These are phyloP conservation scores for Yamadazyma phyllophila DNA, from an alignment of 805 yeast genomes.

Conservation along the genomic window DNA sequence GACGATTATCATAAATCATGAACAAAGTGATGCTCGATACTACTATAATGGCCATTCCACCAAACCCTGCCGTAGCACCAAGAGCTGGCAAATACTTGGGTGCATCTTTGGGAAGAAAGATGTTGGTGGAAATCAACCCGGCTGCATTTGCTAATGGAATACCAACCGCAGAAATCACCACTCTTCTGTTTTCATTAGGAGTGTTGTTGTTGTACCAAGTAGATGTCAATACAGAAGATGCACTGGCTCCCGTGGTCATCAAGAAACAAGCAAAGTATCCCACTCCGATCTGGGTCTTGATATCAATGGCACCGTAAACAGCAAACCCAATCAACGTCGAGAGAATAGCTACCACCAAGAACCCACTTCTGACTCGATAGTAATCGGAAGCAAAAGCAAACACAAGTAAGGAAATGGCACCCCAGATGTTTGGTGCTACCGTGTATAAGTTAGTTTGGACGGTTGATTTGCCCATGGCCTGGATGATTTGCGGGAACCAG, in stretches of 20 bases:
- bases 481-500: slow-evolving; percentile 49
- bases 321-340: slow-evolving; percentile 45
- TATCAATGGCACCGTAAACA: slow-evolving; percentile 46
- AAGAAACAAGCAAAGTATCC: slow-evolving; percentile 45
- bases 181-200: slow-evolving; percentile 46
- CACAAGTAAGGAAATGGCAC: slow-evolving; percentile 41
- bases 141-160: slow-evolving; percentile 34
- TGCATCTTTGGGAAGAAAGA: slow-evolving; percentile 30
- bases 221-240: slow-evolving; percentile 48
- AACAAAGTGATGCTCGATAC: slow-evolving; percentile 23
- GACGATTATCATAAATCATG: slow-evolving; percentile 43
- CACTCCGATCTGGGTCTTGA: slow-evolving; percentile 32
- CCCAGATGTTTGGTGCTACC: slow-evolving; percentile 50
- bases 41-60: slow-evolving; percentile 28
- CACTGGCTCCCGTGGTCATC: slow-evolving; percentile 50
- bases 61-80: slow-evolving; percentile 30
- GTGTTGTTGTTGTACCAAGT: slow-evolving; percentile 53
- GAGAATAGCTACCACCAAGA: slow-evolving; percentile 36
- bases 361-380: slow-evolving; percentile 35
- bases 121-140: slow-evolving; percentile 30
- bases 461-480: slow-evolving; percentile 36
- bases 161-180: slow-evolving; percentile 47
- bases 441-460: slow-evolving; percentile 42
- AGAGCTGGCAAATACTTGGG: slow-evolving; percentile 31
- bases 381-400: slow-evolving; percentile 43